Evolutionary conservation across 352 stramenopile genomes (phyloP).

Genomic region (Phytophthora palmivora): DNA sequence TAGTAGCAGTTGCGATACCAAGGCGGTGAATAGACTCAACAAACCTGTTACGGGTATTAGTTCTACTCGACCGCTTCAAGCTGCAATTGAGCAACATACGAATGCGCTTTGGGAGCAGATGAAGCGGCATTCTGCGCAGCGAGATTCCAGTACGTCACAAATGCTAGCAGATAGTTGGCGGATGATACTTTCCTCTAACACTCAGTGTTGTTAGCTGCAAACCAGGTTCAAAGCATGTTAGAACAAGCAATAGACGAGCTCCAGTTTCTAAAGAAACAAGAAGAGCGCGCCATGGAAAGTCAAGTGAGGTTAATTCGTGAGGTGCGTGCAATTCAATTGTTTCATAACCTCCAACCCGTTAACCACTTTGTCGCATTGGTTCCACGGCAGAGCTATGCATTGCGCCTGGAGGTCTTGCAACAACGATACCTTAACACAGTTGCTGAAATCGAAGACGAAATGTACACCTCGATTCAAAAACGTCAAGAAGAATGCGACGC

Average conservation of each 20-base stretch:
- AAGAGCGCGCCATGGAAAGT: conserved; percentile 54
- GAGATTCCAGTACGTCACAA: conserved; percentile 46
- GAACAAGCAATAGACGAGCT: conserved; percentile 67
- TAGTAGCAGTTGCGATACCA: conserved; percentile 6
- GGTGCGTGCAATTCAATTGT: conserved; percentile 26
- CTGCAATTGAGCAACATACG: conserved; percentile 60
- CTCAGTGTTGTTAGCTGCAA: conserved; percentile 32
- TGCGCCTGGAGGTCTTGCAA: conserved; percentile 68
- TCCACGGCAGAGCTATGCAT: conserved; percentile 47
- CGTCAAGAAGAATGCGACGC: conserved; percentile 47
- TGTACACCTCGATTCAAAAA: conserved; percentile 54
- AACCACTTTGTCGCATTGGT: background rate
- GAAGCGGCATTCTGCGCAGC: conserved; percentile 49
- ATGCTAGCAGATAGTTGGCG: background rate
- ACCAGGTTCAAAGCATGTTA: conserved; percentile 53
- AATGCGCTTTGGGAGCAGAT: conserved; percentile 56
- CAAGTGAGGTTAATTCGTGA: conserved; percentile 57
- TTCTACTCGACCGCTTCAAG: conserved; percentile 20
- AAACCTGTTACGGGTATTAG: background rate
- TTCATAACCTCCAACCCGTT: background rate
- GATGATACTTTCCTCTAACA: background rate
- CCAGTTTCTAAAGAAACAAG: conserved; percentile 56
- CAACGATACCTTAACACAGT: conserved; percentile 68
- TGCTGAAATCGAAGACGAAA: conserved; percentile 59
- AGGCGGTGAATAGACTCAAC: background rate